Conservation (phyloP, 148 eudicot species). For the Spergularia bocconei region DNA sequence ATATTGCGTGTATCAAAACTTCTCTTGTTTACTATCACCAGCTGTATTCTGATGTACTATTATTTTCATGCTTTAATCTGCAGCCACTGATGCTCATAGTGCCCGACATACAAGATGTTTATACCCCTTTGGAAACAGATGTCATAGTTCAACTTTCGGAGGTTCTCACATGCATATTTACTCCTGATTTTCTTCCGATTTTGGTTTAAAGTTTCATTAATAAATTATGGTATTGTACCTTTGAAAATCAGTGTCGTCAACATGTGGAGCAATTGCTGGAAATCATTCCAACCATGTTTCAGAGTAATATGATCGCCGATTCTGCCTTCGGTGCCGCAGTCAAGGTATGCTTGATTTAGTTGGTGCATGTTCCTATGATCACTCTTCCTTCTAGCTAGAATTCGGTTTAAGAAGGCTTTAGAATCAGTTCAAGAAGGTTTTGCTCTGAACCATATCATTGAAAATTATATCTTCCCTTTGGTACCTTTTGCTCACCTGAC, state of each 20-base stretch:
- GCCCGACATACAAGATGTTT: conserved; percentile 93
- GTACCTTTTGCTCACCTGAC: too few relatives aligned
- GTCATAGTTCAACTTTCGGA: conserved; percentile 85
- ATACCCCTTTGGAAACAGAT: conserved; percentile 92
- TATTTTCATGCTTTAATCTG: conserved; percentile 18
- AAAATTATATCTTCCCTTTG: background rate
- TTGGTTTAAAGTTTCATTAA: background rate
- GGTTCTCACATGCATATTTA: conserved; percentile 37
- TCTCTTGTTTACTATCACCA: too few relatives aligned
- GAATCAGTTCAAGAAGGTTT: background rate
- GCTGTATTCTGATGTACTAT: background rate
- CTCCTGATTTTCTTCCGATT: background rate
- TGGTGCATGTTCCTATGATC: background rate
- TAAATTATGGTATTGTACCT: conserved; percentile 6
- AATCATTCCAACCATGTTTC: conserved; percentile 89
- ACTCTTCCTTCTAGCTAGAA: background rate
- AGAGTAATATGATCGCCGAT: conserved; percentile 80
- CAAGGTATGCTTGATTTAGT: conserved; percentile 50
- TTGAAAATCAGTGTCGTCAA: conserved; percentile 65
- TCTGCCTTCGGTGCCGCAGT: conserved; percentile 95
- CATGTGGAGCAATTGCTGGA: conserved; percentile 87
- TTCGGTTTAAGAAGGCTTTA: background rate
- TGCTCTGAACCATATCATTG: background rate
- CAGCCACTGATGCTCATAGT: conserved; percentile 99
- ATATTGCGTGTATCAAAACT: background rate